Percentiles rank a stretch among this genome's conserved stretches.
These are phyloP conservation scores for Blastobotrys ciferrii DNA, from an alignment of 1,139 yeast genomes.

Conservation along the genomic window DNA sequence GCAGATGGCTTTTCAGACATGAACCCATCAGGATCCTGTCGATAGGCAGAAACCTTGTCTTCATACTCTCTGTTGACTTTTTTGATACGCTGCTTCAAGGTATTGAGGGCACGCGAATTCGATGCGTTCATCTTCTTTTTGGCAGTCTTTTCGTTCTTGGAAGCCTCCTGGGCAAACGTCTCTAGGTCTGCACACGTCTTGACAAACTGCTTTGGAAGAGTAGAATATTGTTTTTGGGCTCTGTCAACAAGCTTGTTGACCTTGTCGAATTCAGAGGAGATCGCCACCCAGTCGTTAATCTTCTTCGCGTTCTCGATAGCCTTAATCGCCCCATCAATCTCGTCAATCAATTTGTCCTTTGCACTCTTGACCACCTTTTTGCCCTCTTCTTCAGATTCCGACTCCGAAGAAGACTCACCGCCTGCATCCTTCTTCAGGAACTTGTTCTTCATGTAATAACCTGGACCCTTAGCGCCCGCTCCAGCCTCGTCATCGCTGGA, in stretches of 20 bases:
- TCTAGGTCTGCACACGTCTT: slow-evolving; percentile 71
- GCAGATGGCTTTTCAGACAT: slow-evolving; percentile 39
- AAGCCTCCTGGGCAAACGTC: slow-evolving; percentile 57
- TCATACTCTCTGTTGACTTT: slow-evolving; percentile 72
- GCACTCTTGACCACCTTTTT: slow-evolving; percentile 90
- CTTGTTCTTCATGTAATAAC: slow-evolving; percentile 58
- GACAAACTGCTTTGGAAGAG: slow-evolving; percentile 70
- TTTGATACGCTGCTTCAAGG: slow-evolving; percentile 83
- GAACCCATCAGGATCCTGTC: slow-evolving; percentile 70
- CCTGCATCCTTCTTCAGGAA: slow-evolving; percentile 44
- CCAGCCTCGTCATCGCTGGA: slow-evolving; percentile 43
- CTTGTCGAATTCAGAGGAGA: slow-evolving; percentile 73
- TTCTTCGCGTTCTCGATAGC: slow-evolving; percentile 68
- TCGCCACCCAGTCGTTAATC: slow-evolving; percentile 77
- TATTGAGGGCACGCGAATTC: slow-evolving; percentile 83
- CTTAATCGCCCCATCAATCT: slow-evolving; percentile 66
- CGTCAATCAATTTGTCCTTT: slow-evolving; percentile 88
- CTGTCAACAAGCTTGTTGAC: slow-evolving; percentile 64
- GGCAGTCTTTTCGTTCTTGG: slow-evolving; percentile 55
- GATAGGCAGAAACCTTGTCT: slow-evolving; percentile 56
- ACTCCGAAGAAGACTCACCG: slow-evolving; percentile 49
- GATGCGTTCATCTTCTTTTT: slow-evolving; percentile 77
- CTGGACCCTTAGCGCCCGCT: slow-evolving; percentile 46
- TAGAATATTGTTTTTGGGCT: slow-evolving; percentile 68
- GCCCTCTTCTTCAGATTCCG: slow-evolving; percentile 53